A percentile compares a stretch with the other conserved stretches of the same genome.
Conservation (phyloP, 1,284 basidiomycete genomes). For the Cryptococcus floricola region DNA sequence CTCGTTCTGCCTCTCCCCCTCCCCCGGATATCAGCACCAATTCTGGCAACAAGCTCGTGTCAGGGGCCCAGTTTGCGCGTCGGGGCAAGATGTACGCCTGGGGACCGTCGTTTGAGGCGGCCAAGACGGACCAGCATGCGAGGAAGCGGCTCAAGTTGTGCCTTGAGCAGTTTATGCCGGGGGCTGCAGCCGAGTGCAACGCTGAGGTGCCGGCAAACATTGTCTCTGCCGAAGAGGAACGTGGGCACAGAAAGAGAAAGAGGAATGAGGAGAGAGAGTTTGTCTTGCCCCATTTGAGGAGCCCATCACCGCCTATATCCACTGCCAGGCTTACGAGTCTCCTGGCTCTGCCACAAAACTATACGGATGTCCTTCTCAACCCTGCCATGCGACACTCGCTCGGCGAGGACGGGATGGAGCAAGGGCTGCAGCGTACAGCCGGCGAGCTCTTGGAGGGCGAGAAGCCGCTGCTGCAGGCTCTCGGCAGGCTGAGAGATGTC, state of each 20-base stretch:
- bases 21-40: slow-evolving; percentile 31
- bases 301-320: slow-evolving; percentile 41
- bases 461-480: slow-evolving; percentile 43
- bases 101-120: slow-evolving; percentile 45
- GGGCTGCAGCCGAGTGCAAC: slow-evolving; percentile 38
- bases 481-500: slow-evolving; percentile 43
- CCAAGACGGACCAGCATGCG: slow-evolving; percentile 22
- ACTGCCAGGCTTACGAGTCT: slow-evolving; percentile 41
- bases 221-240: slow-evolving; percentile 22
- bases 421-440: slow-evolving; percentile 44
- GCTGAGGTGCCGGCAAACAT: slow-evolving; percentile 31
- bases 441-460: slow-evolving; percentile 49
- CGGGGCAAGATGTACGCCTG: slow-evolving; percentile 48
- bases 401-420: slow-evolving; percentile 46
- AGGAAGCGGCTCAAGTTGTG: slow-evolving; percentile 37
- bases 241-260: slow-evolving; percentile 26
- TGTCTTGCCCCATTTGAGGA: slow-evolving; percentile 41
- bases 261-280: slow-evolving; percentile 27
- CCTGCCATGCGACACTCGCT: slow-evolving; percentile 47
- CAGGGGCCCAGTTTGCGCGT: slow-evolving; percentile 40
- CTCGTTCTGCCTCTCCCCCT: slow-evolving; percentile 17
- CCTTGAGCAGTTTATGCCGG: slow-evolving; percentile 40
- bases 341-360: slow-evolving; percentile 41
- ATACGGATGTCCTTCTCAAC: slow-evolving; percentile 45
- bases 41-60: slow-evolving; percentile 43